Conservation (phyloP, 352 stramenopile genomes). For the Globisporangium irregulare region DNA sequence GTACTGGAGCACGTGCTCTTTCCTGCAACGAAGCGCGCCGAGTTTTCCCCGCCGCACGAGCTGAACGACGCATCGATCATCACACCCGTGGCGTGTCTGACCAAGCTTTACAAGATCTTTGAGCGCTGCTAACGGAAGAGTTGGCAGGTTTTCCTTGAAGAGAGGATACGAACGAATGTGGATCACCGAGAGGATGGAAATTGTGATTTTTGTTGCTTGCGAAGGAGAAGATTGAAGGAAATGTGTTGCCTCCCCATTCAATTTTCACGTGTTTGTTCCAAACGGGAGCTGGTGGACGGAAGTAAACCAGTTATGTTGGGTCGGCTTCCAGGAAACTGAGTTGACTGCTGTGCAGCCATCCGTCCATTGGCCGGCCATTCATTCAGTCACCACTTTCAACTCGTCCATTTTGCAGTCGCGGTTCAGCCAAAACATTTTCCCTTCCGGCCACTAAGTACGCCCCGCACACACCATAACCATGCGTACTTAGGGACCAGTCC, state of each 20-base stretch:
- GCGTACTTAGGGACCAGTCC: not conserved
- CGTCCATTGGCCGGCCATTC: not conserved
- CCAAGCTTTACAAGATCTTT: constrained; percentile 98
- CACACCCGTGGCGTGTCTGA: constrained; percentile 90
- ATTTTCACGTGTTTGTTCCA: not conserved
- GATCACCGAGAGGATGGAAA: not conserved
- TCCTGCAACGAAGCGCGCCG: constrained; percentile 80
- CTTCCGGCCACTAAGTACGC: not conserved
- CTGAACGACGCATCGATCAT: constrained; percentile 84
- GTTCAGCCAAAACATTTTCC: not conserved
- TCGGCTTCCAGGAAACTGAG: not conserved
- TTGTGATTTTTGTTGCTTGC: not conserved
- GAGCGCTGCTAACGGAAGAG: constrained; percentile 87
- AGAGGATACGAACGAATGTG: not conserved
- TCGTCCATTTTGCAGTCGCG: not conserved
- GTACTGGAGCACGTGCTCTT: constrained; percentile 93
- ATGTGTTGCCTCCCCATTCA: not conserved
- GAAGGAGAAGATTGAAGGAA: not conserved
- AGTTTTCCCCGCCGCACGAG: constrained; percentile 62
- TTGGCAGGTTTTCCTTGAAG: not conserved
- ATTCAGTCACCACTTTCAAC: not conserved
- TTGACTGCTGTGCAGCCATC: not conserved
- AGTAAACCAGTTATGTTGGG: not conserved
- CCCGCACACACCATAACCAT: no score
- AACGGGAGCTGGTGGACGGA: not conserved